These are phyloP conservation scores for Rhizopogon sp. DNA, from an alignment of 768 basidiomycete species.

Conservation along the genomic window DNA sequence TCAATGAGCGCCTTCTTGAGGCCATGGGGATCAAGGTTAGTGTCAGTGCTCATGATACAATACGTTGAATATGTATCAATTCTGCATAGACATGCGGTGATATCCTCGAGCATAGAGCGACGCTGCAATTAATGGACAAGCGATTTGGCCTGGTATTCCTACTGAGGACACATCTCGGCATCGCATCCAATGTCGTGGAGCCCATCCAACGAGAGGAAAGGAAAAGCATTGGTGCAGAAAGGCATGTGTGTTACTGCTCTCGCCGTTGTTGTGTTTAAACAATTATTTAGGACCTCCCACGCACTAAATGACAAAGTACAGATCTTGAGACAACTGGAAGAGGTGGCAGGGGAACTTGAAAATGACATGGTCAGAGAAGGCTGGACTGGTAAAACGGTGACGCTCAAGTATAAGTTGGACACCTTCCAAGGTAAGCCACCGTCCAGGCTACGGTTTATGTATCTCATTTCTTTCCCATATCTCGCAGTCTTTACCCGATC, in stretches of 20 bases:
- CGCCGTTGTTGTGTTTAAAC: background rate
- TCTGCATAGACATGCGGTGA: conserved; percentile 77
- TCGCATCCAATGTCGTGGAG: conserved; percentile 78
- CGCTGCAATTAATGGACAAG: conserved; percentile 79
- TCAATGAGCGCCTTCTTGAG: conserved; percentile 83
- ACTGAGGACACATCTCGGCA: conserved; percentile 77
- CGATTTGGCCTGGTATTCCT: conserved; percentile 77
- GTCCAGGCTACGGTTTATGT: background rate
- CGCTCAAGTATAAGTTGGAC: conserved; percentile 89
- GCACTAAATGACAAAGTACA: conserved; percentile 58
- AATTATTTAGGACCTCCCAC: conserved; percentile 61
- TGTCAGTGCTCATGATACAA: conserved; percentile 20
- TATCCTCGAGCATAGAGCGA: conserved; percentile 70
- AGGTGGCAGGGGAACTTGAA: conserved; percentile 78
- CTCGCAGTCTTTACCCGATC: conserved; percentile 73
- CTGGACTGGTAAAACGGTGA: conserved; percentile 87
- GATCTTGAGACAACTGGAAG: conserved; percentile 73
- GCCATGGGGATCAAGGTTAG: conserved; percentile 80
- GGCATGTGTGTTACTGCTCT: conserved; percentile 34
- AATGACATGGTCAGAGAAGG: conserved; percentile 73
- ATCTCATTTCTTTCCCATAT: conserved; percentile 1
- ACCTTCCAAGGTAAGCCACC: conserved; percentile 66
- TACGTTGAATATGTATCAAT: background rate
- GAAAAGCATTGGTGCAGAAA: conserved; percentile 91
- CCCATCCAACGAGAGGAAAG: conserved; percentile 74